Evolutionary conservation across 192 early-diverging fungal species (phyloP).

Genomic region (Coemansia sp.): DNA sequence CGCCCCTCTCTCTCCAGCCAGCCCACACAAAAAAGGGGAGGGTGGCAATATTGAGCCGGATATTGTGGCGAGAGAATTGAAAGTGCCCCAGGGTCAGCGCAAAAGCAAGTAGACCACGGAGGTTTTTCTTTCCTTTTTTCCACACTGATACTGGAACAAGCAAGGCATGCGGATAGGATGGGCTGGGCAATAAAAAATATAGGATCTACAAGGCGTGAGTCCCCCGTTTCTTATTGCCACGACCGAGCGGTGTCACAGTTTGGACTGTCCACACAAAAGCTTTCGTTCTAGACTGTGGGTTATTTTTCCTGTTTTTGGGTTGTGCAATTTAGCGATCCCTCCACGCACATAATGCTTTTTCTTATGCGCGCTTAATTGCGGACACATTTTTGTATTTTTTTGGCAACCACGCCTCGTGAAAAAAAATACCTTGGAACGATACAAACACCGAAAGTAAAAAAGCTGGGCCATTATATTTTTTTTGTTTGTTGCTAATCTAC

Average conservation of each 20-base stretch:
- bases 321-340: neutral
- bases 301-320: neutral
- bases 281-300: neutral
- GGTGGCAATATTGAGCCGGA: neutral
- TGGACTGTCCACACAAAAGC: neutral
- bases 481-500: neutral
- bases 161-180: neutral
- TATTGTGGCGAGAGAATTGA: neutral
- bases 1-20: neutral
- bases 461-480: neutral
- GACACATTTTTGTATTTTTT: too few species aligned
- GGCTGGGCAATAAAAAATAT: neutral
- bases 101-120: neutral
- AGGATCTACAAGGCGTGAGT: neutral
- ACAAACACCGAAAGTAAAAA: neutral
- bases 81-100: neutral
- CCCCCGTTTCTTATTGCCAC: conserved; percentile 1
- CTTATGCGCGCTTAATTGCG: conserved; percentile 3
- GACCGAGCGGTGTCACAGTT: neutral
- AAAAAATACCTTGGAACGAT: neutral
- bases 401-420: too few species aligned
- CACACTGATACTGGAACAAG: neutral
- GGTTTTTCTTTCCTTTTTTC: neutral
- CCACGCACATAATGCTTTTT: neutral
- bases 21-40: neutral